phyloP scores from a whole-genome alignment of 306 rosid genomes.

The Gastrolobium bilobum region DNA sequence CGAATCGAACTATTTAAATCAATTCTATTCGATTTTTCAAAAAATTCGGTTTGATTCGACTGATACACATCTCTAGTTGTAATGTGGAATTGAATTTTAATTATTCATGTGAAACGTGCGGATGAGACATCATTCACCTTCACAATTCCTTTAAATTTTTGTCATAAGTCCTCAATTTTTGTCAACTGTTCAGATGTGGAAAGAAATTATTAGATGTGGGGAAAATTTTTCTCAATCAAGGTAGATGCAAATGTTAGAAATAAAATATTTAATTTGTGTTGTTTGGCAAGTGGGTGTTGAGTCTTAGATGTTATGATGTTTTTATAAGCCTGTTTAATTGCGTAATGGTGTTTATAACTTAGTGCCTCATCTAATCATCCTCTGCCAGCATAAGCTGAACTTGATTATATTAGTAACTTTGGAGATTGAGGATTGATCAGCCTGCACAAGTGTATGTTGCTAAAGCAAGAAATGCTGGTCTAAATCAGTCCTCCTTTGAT shows the following conservation, averaged over 20 bases:
- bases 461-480: not conserved
- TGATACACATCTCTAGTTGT: no score
- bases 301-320: not conserved
- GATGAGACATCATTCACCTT: not conserved
- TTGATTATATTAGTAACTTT: conserved; percentile 7
- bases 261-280: conserved; percentile 8
- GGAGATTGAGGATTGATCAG: conserved; percentile 16
- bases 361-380: not conserved
- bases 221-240: not conserved
- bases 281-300: not conserved
- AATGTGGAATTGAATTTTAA: conserved; percentile 5
- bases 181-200: no score
- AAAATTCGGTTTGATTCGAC: no score
- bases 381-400: not conserved
- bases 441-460: not conserved
- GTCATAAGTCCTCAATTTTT: no score
- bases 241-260: not conserved
- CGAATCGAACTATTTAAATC: no score
- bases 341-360: not conserved
- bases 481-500: not conserved
- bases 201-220: no score
- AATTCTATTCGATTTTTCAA: no score
- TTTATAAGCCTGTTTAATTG: not conserved
- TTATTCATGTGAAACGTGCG: not conserved
- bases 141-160: no score